Conservation (phyloP, 768 basidiomycete species). For the Leccinum variicolor region DNA sequence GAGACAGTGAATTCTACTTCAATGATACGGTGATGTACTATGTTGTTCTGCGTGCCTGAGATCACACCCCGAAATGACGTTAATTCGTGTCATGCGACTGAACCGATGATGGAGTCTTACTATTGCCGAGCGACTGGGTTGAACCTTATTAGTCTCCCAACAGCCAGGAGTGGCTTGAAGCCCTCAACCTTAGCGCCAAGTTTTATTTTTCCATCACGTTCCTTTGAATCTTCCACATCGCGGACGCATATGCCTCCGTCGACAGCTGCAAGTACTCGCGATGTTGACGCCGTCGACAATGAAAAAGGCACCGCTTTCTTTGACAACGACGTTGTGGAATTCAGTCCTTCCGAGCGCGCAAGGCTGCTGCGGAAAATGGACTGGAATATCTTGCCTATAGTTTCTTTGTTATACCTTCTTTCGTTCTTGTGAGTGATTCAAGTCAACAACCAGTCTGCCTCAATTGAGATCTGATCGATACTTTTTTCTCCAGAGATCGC, state of each 20-base stretch:
- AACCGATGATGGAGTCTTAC: background rate
- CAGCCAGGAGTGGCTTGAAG: background rate
- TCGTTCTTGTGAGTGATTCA: conserved; percentile 41
- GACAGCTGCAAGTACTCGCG: conserved; percentile 4
- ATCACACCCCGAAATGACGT: background rate
- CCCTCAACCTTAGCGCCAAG: background rate
- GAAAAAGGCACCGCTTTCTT: conserved; percentile 8
- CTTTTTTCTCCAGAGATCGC: conserved; percentile 33
- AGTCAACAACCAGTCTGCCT: background rate
- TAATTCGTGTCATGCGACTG: background rate
- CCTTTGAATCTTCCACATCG: background rate
- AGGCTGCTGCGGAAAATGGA: conserved; percentile 42
- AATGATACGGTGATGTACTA: background rate
- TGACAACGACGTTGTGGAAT: background rate
- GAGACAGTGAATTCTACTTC: background rate
- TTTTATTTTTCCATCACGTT: background rate
- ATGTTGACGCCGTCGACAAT: conserved; percentile 4
- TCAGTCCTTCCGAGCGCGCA: conserved; percentile 19
- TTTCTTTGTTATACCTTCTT: conserved; percentile 43
- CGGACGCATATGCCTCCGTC: conserved; percentile 15
- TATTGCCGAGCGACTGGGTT: background rate
- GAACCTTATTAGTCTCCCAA: background rate
- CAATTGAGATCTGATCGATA: background rate
- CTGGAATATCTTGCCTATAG: conserved; percentile 41
- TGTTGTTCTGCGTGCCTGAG: background rate